Evolutionary conservation across 345 rosid genomes (phyloP).

Genomic region (Citrus medica): DNA sequence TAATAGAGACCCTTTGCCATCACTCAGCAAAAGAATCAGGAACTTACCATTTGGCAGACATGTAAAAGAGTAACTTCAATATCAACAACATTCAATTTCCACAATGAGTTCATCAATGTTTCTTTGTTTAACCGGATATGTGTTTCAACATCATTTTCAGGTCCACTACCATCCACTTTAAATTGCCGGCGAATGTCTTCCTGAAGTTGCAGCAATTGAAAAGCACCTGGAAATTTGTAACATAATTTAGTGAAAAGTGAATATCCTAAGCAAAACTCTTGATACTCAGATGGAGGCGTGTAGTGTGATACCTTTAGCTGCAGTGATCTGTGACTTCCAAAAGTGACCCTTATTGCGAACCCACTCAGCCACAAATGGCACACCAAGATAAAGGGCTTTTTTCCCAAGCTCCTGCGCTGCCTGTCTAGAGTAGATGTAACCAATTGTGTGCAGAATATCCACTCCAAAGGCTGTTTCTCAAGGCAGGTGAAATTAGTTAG

Average conservation of each 20-base stretch:
- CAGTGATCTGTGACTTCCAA: slow-evolving; percentile 74
- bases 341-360: slow-evolving; percentile 68
- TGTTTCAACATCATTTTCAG: slow-evolving; percentile 64
- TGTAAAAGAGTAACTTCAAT: slow-evolving; percentile 75
- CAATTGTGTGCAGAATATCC: slow-evolving; percentile 54
- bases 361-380: slow-evolving; percentile 71
- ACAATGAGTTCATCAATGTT: slow-evolving; percentile 67
- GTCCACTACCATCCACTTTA: slow-evolving; percentile 55
- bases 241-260: not conserved
- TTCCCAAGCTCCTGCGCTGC: slow-evolving; percentile 74
- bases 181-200: slow-evolving; percentile 62
- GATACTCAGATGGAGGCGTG: too few species aligned
- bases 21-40: slow-evolving; percentile 2
- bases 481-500: not conserved
- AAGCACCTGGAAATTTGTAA: slow-evolving; percentile 55
- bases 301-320: slow-evolving; percentile 52
- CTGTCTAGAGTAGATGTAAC: slow-evolving; percentile 58
- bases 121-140: slow-evolving; percentile 72
- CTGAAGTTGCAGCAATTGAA: slow-evolving; percentile 88
- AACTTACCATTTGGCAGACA: slow-evolving; percentile 79
- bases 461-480: slow-evolving; percentile 50
- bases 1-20: not conserved
- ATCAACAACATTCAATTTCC: slow-evolving; percentile 94
- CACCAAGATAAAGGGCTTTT: slow-evolving; percentile 66
- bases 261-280: not conserved